A percentile compares a stretch with the other conserved stretches of the same genome.
phyloP scores from a whole-genome alignment of 805 yeast genomes.

The Ogataea minuta region DNA sequence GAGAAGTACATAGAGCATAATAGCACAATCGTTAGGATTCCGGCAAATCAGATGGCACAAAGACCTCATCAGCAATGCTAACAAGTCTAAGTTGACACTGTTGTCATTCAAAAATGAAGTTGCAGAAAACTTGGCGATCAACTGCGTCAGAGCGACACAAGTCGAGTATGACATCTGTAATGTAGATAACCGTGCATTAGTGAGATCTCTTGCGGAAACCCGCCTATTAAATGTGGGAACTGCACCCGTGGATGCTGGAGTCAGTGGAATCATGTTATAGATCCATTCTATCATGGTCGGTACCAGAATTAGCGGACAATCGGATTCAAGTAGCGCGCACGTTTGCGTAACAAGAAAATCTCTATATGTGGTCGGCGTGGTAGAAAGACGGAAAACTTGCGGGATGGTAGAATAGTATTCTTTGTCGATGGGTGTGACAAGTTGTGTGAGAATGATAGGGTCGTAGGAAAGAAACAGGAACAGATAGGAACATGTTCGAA shows the following conservation, averaged over 20 bases:
- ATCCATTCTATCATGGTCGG: constrained; percentile 57
- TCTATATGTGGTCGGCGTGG: constrained; percentile 49
- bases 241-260: constrained; percentile 12
- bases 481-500: constrained; percentile 51
- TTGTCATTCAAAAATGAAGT: constrained; percentile 37
- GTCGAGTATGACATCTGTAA: constrained; percentile 53
- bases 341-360: constrained; percentile 61
- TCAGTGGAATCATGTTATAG: constrained; percentile 56
- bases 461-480: constrained; percentile 46
- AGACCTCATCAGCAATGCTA: constrained; percentile 59
- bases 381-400: constrained; percentile 41
- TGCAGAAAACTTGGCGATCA: constrained; percentile 40
- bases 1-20: constrained; percentile 49
- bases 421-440: constrained; percentile 46
- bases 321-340: constrained; percentile 40
- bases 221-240: constrained; percentile 21
- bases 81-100: constrained; percentile 48
- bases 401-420: constrained; percentile 51
- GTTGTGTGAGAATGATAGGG: constrained; percentile 35
- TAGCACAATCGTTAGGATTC: constrained; percentile 49
- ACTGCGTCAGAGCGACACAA: constrained; percentile 43
- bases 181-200: constrained; percentile 10
- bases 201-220: constrained; percentile 12
- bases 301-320: constrained; percentile 36
- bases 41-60: constrained; percentile 52